phyloP scores from a whole-genome alignment of 345 rosid genomes.

The Dovyalis caffra region DNA sequence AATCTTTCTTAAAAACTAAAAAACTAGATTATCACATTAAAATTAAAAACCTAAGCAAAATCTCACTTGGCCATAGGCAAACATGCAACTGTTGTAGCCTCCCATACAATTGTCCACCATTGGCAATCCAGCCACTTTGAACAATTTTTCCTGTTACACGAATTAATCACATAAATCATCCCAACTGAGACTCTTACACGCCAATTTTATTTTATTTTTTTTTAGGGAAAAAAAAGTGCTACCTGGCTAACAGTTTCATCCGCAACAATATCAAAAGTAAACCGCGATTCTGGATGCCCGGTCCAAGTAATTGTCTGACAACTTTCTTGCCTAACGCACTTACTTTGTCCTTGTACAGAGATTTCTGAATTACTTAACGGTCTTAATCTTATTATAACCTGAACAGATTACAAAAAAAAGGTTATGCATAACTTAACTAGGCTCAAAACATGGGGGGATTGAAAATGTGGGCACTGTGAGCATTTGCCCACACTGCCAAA shows the following conservation, averaged over 20 bases:
- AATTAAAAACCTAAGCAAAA: background rate
- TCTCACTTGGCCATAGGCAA: constrained; percentile 96
- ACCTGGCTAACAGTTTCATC: constrained; percentile 92
- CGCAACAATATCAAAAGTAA: constrained; percentile 91
- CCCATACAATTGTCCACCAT: constrained; percentile 97
- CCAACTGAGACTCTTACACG: background rate
- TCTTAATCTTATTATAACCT: constrained; percentile 91
- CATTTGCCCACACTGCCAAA: no score
- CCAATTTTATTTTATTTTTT: no score
- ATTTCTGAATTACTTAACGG: constrained; percentile 84
- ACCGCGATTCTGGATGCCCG: constrained; percentile 88
- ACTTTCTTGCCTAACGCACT: constrained; percentile 86
- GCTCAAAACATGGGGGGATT: no score
- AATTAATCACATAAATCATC: constrained; percentile 6
- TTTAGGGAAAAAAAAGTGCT: constrained; percentile 2
- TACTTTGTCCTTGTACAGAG: constrained; percentile 68
- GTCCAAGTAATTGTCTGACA: constrained; percentile 83
- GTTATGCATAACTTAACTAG: no score
- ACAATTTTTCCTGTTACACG: constrained; percentile 68
- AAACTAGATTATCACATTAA: background rate
- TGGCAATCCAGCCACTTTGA: constrained; percentile 90
- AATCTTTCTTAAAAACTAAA: background rate
- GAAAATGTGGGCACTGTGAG: no score
- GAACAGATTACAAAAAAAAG: no score
- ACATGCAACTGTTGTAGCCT: constrained; percentile 99